Evolutionary conservation across 1,284 basidiomycete genomes (phyloP), one percentile per base, ranked within the genome.

Genomic region (Meripilus lineatus): DNA sequence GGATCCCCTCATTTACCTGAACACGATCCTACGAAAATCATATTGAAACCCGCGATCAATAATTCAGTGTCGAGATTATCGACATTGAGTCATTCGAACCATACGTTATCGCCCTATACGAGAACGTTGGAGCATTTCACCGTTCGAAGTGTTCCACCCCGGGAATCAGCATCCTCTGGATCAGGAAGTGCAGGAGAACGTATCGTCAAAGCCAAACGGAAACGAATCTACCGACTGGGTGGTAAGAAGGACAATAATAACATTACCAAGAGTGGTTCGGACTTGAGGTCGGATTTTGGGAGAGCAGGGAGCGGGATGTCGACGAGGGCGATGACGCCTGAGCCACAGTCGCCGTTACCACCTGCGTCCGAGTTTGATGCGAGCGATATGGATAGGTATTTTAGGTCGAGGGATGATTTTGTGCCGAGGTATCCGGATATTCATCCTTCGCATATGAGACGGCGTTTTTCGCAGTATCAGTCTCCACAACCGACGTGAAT

Each of bases 61-160:
- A 82, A 82, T 55, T 79, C 81, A 6, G 74, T 94, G 18, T 86
- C 85, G 39, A 88, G 93, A 50, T 71, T 96, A 15, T 84, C 88
- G 15, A 89, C 88, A 2, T 77, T 96, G 44, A 84, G 80, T 18
- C 77, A 85, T 51, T 91, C 89, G 2, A 90, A 94, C 54, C 92
- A 94, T 58, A 96, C 93, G 0, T 69, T 96, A 2, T 91, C 87
- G 1, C 93, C 93, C 0, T 95, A 93, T 63, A 94, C 93, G 8
- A 78, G 90, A 38, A 84, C 84, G 5, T 72, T 92, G 35, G 83
- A 88, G 50, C 92, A 95, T 65, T 93, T 93, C 59, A 90, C 91
- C 4, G 90, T 94, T 3, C 77, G 92, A 20, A 89, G 85, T 49
- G 86, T 86, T 30, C 91, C 88, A 2, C 86, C 75, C 38, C 71